These are phyloP conservation scores for Chenopodium berlandieri DNA, from an alignment of 148 eudicot genomes.

Conservation along the genomic window DNA sequence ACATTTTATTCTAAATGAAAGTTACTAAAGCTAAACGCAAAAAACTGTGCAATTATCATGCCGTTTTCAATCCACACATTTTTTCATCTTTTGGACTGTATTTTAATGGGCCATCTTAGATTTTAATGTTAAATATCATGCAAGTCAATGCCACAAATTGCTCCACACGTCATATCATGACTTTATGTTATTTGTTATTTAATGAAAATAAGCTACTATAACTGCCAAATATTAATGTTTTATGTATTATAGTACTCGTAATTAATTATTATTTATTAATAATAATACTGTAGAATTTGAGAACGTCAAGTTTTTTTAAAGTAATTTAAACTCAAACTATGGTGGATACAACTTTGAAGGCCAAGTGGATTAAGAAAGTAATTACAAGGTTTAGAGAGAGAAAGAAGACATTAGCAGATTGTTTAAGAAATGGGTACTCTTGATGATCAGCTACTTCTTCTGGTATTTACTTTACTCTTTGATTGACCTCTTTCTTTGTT, in stretches of 20 bases:
- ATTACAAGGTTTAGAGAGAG: not conserved
- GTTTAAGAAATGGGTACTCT: conserved; percentile 9
- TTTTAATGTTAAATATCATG: not conserved
- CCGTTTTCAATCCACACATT: not conserved
- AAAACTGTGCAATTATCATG: not conserved
- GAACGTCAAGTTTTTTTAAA: not conserved
- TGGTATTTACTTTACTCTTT: conserved; percentile 5
- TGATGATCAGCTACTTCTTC: conserved; percentile 16
- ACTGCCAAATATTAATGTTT: not conserved
- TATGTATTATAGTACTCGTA: not conserved
- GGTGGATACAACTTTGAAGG: not conserved
- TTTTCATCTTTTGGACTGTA: not conserved
- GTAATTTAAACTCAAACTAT: not conserved
- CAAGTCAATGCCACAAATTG: not conserved
- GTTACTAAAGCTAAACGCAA: conserved; percentile 7
- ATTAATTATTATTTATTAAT: too few species aligned
- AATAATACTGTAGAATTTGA: not conserved
- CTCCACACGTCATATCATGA: not conserved
- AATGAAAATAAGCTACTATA: not conserved
- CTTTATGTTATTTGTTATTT: not conserved
- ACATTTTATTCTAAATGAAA: not conserved
- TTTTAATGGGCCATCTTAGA: not conserved
- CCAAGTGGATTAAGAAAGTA: not conserved
- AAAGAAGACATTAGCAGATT: not conserved
- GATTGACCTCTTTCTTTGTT: not conserved